Conservation (phyloP, 2,329 filamentous ascomycete species). For the Albophoma yamanashiensis region DNA sequence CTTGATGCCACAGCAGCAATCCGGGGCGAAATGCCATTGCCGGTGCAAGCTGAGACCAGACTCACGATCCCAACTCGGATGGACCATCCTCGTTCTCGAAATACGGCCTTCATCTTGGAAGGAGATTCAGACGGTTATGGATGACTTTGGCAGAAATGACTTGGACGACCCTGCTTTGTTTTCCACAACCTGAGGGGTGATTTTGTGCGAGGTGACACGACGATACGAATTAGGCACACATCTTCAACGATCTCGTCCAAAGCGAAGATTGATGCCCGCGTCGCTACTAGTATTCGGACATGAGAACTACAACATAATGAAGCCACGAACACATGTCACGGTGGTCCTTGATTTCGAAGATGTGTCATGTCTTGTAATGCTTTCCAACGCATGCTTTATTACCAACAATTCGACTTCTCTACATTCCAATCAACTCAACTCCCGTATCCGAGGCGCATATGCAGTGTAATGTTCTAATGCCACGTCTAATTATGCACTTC, state of each 20-base stretch:
- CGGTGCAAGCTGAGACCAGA: slow-evolving; percentile 15
- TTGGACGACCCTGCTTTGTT: slow-evolving; percentile 9
- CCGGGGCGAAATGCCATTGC: slow-evolving; percentile 19
- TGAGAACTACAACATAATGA: no score
- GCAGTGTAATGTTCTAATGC: not conserved
- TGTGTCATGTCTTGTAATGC: not conserved
- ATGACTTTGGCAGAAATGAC: slow-evolving; percentile 15
- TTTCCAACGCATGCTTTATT: not conserved
- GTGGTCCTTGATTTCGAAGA: not conserved
- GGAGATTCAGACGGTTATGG: slow-evolving; percentile 13
- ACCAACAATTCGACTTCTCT: not conserved
- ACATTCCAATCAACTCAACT: not conserved
- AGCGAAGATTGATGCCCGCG: not conserved
- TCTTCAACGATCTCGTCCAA: not conserved
- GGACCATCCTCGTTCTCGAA: slow-evolving; percentile 12
- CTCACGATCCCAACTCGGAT: slow-evolving; percentile 10
- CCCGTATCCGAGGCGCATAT: not conserved
- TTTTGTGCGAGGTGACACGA: not conserved
- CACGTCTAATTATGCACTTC: not conserved
- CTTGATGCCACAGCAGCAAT: slow-evolving; percentile 5
- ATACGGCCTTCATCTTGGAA: slow-evolving; percentile 18
- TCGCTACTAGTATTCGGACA: not conserved
- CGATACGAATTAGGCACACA: not conserved
- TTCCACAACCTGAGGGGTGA: not conserved
- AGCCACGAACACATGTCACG: no score